Evolutionary conservation across 768 basidiomycete species (phyloP).

Genomic region (Amanita exitialis): DNA sequence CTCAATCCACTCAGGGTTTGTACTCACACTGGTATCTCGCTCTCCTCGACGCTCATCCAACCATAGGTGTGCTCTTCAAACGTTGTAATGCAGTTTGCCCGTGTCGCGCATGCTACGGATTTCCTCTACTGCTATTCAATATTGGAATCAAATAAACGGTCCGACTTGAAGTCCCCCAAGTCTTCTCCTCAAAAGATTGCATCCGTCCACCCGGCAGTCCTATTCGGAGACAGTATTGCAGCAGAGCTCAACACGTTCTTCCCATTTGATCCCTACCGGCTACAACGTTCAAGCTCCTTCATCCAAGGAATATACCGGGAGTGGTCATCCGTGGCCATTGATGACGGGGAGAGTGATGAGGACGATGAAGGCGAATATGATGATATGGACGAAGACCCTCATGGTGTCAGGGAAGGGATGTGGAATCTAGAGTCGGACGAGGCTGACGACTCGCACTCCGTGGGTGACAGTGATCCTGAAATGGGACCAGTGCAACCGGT

Average conservation of each 20-base stretch:
- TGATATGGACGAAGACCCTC: conserved; percentile 51
- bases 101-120: conserved; percentile 78
- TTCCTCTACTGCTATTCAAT: conserved; percentile 95
- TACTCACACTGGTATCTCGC: not conserved
- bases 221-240: conserved; percentile 28
- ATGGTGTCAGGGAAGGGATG: conserved; percentile 22
- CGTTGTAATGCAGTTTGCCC: conserved; percentile 91
- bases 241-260: conserved; percentile 89
- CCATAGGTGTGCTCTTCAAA: conserved; percentile 77
- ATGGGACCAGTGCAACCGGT: conserved; percentile 9
- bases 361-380: conserved; percentile 38
- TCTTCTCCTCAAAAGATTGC: not conserved
- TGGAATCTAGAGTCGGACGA: not conserved
- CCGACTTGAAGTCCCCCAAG: conserved; percentile 27
- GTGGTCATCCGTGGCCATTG: conserved; percentile 78
- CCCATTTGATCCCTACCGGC: conserved; percentile 95
- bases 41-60: conserved; percentile 2
- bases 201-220: conserved; percentile 15
- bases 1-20: conserved; percentile 86
- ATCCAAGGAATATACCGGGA: conserved; percentile 84
- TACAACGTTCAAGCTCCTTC: conserved; percentile 67
- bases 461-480: conserved; percentile 2
- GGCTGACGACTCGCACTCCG: not conserved
- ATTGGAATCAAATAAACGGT: conserved; percentile 78
- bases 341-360: conserved; percentile 63